Evolutionary conservation across 2,329 filamentous ascomycete species (phyloP), one percentile per base, ranked within the genome.

Genomic region (Arthrobotrys megalospora): DNA sequence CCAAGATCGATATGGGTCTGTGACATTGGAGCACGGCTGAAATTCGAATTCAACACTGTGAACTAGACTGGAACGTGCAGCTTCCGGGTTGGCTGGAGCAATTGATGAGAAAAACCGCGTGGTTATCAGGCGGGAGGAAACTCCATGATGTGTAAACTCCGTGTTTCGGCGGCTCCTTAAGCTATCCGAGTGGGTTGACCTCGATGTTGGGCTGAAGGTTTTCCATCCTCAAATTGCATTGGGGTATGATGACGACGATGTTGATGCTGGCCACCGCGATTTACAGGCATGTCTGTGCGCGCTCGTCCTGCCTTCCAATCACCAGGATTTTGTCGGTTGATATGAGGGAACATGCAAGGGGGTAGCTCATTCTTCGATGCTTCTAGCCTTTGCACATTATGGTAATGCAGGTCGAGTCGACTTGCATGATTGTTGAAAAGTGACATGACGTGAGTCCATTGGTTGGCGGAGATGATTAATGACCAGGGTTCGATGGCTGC

Each of bases 111-210:
- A 43, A 43, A 21, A 11, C 12, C 12, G 58, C 28, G 24, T 55
- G 50, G 28, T 50, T 55, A 65, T 73, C 38, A 62, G 19, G 63
- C 43, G 41, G 21, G 16, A 60, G 52, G 60, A 67, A 71, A 24
- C 6, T 47, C 50, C 48, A 71, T 47, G 47, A 34, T 16, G 36
- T 53, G 38, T 67, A 72, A 78, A 78, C 62, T 78, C 75, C 75
- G 75, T 72, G 52, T 50, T 67, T 62, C 43, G 53, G 52, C 52
- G 53, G 62, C 36, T 19, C 32, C 11, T 41, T 47, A 6, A n/a
- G 14, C 7, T 45, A 12, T 12, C n/a, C 4, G 11, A n/a, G 12
- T 50, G 19, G 12, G 6, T 53, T 11, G 12, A 53, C 7, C 12
- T 53, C 8, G 28, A 36, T 58, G 28, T 38, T 38, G n/a, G 14